Evolutionary conservation across 1,139 yeast species (phyloP), one percentile per base, ranked within the genome.

Genomic region (Blastobotrys persicus): DNA sequence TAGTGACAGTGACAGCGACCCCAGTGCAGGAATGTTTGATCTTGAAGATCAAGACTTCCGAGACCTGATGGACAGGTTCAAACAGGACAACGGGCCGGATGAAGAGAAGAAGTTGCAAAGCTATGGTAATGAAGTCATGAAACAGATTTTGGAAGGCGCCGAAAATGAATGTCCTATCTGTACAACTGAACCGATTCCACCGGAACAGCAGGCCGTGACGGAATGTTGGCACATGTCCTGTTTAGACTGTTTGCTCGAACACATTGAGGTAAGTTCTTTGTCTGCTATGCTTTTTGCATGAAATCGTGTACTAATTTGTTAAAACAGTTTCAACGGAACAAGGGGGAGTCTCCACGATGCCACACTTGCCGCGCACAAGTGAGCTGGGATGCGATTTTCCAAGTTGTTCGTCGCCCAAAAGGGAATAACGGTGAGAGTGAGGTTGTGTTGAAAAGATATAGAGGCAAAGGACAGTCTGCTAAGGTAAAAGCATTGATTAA

Each of bases 191-290:
- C 84, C 88, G 11, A 68, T 71, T 20, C 72, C 76, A 1, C 46
- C 69, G 1, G 76, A 77, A 3, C 81, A 83, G 23, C 75, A 83
- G 57, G 75, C 82, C 0, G 73, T 88, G 11, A 85, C 96, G 0
- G 81, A 81, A 39, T 91, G 98, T 69, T 85, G 86, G 32, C 98
- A 91, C 66, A 70, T 80, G 39, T 88, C 84, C 54, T 91, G 98
- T 64, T 70, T 83, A 42, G 72, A 74, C 12, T 91, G 97, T 67
- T 63, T 89, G n/a, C 60, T 80, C 52, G 88, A 84, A 51, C 95
- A 88, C 64, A 73, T 86, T 47, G 64, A 63, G 32, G 48, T 45
- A 26, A 40, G 48, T 20, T 12, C 33, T n/a, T 12, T 14, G n/a
- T 37, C 20, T 14, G 12, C 3, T 9, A n/a, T 4, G n/a, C 17